Evolutionary conservation across 441 rosid species (phyloP).

Genomic region (Flueggea neowawraea): DNA sequence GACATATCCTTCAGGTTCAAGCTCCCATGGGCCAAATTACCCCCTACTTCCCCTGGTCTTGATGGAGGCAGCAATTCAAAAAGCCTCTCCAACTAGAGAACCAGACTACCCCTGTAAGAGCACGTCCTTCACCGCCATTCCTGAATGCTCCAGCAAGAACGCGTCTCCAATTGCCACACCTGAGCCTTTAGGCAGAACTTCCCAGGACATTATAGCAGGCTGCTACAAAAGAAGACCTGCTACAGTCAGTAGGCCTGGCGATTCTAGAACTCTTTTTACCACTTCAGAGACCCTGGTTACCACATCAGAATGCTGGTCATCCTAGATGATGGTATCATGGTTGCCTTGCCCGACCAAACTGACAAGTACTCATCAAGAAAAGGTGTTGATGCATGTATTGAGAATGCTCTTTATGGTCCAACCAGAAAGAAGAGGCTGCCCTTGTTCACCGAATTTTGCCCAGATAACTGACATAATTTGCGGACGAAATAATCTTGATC

Average conservation of each 20-base stretch:
- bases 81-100: constrained; percentile 6
- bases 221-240: constrained; percentile 2
- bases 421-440: constrained; percentile 32
- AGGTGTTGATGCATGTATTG: constrained; percentile 25
- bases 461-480: constrained; percentile 4
- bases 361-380: constrained; percentile 14
- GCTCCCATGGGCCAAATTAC: constrained; percentile 20
- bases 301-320: constrained; percentile 29
- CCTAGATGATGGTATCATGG: constrained; percentile 48
- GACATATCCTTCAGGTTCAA: constrained; percentile 15
- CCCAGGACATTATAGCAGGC: background rate
- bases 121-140: constrained; percentile 1
- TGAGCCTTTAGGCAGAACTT: background rate
- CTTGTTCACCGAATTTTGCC: constrained; percentile 26
- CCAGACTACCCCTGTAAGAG: constrained; percentile 6
- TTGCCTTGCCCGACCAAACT: constrained; percentile 24
- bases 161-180: constrained; percentile 7
- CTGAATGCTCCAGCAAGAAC: constrained; percentile 13
- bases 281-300: too few species aligned
- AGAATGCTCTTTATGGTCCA: constrained; percentile 26
- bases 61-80: constrained; percentile 12
- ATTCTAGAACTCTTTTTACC: too few species aligned
- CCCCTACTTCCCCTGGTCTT: constrained; percentile 14
- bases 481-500: too few species aligned
- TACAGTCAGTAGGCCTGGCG: too few species aligned